A percentile compares a stretch with the other conserved stretches of the same genome.
phyloP scores from a whole-genome alignment of 495 filamentous ascomycete genomes.

The Penicillium cosmopolitanum region DNA sequence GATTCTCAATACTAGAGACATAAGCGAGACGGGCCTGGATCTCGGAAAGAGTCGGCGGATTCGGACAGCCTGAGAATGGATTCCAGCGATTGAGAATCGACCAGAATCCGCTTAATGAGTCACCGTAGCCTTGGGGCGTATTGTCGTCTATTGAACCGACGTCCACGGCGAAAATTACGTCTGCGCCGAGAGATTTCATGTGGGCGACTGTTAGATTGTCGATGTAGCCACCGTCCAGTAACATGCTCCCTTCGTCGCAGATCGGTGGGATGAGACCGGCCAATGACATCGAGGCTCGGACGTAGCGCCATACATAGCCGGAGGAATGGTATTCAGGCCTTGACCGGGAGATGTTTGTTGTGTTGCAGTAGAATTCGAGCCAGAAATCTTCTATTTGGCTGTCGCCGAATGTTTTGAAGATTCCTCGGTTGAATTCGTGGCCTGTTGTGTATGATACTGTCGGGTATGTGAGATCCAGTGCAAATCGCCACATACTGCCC shows the following conservation, averaged over 20 bases:
- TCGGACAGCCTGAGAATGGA: constrained; percentile 81
- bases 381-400: constrained; percentile 98
- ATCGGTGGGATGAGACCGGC: constrained; percentile 91
- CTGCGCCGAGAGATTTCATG: constrained; percentile 92
- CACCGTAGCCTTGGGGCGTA: constrained; percentile 86
- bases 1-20: constrained; percentile 87
- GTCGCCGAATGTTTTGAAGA: constrained; percentile 97
- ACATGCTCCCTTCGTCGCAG: constrained; percentile 95
- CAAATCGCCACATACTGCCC: constrained; percentile 97
- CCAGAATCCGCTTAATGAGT: constrained; percentile 95
- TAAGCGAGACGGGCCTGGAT: constrained; percentile 96
- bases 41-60: constrained; percentile 92
- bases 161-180: constrained; percentile 94
- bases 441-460: constrained; percentile 95
- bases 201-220: constrained; percentile 96
- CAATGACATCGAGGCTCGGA: constrained; percentile 93
- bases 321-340: constrained; percentile 89
- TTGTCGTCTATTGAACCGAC: constrained; percentile 91
- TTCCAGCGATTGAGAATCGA: constrained; percentile 95
- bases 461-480: constrained; percentile 92
- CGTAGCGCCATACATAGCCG: constrained; percentile 95
- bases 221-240: constrained; percentile 94
- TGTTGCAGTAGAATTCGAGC: constrained; percentile 99
- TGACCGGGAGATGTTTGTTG: constrained; percentile 92
- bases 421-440: constrained; percentile 98